A percentile compares a stretch with the other conserved stretches of the same genome.
Conservation (phyloP, 306 rosid species). For the Rosa lucieae region DNA sequence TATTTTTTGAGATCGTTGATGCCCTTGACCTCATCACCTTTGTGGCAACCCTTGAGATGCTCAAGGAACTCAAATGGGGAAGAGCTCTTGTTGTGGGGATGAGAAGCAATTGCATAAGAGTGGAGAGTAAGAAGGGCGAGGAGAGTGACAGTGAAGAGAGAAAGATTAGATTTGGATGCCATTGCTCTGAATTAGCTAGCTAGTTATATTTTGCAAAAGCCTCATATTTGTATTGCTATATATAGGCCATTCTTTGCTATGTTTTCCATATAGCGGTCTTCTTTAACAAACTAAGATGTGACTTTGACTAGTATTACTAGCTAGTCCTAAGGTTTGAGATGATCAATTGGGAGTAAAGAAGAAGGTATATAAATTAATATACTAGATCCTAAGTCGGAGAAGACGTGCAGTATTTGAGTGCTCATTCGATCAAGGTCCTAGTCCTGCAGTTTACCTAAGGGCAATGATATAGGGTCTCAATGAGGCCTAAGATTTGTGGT, state of each 20-base stretch:
- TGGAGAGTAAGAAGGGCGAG: background rate
- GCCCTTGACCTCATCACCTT: slow-evolving; percentile 41
- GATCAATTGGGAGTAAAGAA: no score
- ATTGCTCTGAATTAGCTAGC: background rate
- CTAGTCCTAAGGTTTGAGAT: no score
- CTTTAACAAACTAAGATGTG: background rate
- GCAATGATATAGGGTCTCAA: no score
- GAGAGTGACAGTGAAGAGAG: background rate
- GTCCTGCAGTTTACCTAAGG: no score
- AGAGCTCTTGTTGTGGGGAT: slow-evolving; percentile 1
- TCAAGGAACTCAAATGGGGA: slow-evolving; percentile 31
- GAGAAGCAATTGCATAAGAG: background rate
- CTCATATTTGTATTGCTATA: background rate
- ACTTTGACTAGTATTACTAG: background rate
- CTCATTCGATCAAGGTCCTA: no score
- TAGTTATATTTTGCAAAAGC: background rate
- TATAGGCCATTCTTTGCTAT: background rate
- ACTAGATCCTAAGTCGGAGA: no score
- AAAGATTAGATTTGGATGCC: slow-evolving; percentile 12
- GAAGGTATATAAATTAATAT: no score
- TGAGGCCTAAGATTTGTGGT: no score
- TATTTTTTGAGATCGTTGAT: slow-evolving; percentile 33
- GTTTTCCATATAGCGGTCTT: background rate
- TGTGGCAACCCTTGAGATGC: slow-evolving; percentile 31
- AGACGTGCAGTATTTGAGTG: no score